Conservation (phyloP, 176 grass and related monocot species). For the Aegilops umbellulata region DNA sequence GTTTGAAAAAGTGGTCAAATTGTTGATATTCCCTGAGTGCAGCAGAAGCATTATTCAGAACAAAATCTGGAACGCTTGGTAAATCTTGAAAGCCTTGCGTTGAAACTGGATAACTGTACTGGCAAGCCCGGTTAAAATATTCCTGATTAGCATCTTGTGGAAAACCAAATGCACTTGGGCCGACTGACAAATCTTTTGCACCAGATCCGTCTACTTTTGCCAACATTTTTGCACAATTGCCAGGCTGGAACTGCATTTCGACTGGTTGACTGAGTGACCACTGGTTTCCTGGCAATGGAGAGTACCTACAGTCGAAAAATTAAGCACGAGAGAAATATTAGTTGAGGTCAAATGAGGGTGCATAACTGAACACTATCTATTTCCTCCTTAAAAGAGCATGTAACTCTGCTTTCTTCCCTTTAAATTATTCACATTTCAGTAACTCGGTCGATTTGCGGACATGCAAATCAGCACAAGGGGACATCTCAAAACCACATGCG, state of each 20-base stretch:
- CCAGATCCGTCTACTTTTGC: slow-evolving; percentile 26
- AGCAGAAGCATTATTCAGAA: slow-evolving; percentile 19
- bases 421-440: neutral
- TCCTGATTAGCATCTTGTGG: slow-evolving; percentile 42
- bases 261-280: neutral
- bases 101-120: slow-evolving; percentile 29
- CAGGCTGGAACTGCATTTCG: slow-evolving; percentile 15
- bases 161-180: slow-evolving; percentile 25
- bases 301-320: slow-evolving; percentile 1
- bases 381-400: neutral
- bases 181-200: slow-evolving; percentile 9
- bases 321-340: slow-evolving; percentile 15
- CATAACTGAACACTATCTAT: neutral
- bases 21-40: slow-evolving; percentile 24
- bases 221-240: slow-evolving; percentile 2
- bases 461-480: neutral
- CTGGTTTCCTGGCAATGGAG: neutral
- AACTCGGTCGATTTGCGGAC: neutral
- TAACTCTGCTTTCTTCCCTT: neutral
- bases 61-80: slow-evolving; percentile 25
- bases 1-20: slow-evolving; percentile 3
- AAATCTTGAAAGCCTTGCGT: slow-evolving; percentile 27
- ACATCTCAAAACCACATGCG: neutral
- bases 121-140: slow-evolving; percentile 34
- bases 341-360: neutral